These are phyloP conservation scores for Phytopythium boreale DNA, from an alignment of 352 stramenopile species.

Conservation along the genomic window DNA sequence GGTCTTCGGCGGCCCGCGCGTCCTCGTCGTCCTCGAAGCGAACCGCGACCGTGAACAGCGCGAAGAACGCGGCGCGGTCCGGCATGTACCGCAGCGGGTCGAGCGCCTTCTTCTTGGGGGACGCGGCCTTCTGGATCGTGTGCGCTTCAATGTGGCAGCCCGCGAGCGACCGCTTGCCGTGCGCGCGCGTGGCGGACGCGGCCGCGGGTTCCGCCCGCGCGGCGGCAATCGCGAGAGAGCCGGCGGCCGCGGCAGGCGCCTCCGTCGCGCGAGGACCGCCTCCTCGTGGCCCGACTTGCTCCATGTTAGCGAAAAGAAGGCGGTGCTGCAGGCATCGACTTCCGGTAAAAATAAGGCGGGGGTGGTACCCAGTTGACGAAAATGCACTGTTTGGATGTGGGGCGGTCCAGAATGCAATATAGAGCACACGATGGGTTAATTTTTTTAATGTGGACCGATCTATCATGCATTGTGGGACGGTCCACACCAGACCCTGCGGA, in stretches of 20 bases:
- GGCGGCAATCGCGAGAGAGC: not conserved
- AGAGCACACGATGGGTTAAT: not conserved
- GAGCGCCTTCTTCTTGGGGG: constrained; percentile 66
- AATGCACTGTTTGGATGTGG: not conserved
- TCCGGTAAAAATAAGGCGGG: not conserved
- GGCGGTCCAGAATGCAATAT: not conserved
- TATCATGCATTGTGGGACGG: constrained; percentile 1
- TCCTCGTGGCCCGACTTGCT: not conserved
- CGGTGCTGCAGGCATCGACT: no score
- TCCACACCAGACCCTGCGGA: not conserved
- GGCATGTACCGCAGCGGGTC: constrained; percentile 69
- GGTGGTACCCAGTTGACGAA: not conserved
- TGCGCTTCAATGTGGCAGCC: constrained; percentile 51
- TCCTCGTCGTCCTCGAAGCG: constrained; percentile 39
- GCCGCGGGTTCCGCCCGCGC: not conserved
- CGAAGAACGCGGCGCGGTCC: constrained; percentile 45
- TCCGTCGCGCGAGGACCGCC: not conserved
- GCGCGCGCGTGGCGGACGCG: not conserved
- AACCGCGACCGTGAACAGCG: constrained; percentile 54
- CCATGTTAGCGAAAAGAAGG: not conserved
- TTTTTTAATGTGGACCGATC: not conserved
- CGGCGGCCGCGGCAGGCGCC: not conserved
- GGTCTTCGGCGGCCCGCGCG: constrained; percentile 8
- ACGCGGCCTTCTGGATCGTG: constrained; percentile 63
- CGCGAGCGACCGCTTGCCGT: constrained; percentile 23